A percentile compares a stretch with the other conserved stretches of the same genome.
phyloP scores from a whole-genome alignment of 2,329 filamentous ascomycete species.

The Lachnellula cervina region DNA sequence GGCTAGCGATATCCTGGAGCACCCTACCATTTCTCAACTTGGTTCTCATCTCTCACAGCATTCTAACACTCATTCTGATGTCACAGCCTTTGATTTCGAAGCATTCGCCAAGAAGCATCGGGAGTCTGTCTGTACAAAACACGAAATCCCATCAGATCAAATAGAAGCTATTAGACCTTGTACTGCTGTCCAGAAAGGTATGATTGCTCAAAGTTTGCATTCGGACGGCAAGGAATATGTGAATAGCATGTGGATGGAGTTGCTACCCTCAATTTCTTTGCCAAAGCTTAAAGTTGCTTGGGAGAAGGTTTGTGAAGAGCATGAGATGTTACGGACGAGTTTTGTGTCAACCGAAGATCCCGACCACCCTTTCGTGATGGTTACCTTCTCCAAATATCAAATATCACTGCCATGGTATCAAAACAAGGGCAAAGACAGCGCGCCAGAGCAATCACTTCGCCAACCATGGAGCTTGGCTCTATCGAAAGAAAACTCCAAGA shows the following conservation, averaged over 20 bases:
- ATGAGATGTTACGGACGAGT: constrained; percentile 72
- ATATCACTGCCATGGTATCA: constrained; percentile 38
- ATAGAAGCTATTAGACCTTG: constrained; percentile 67
- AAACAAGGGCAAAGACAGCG: constrained; percentile 8
- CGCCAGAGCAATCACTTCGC: constrained; percentile 8
- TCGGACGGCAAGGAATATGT: constrained; percentile 68
- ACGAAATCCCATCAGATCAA: constrained; percentile 15
- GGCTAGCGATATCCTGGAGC: constrained; percentile 70
- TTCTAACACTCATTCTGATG: not conserved
- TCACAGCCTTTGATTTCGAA: constrained; percentile 41
- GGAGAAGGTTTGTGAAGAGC: constrained; percentile 45
- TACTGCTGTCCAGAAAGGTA: constrained; percentile 73
- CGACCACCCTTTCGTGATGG: constrained; percentile 66
- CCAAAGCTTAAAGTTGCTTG: constrained; percentile 53
- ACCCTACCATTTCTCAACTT: constrained; percentile 40
- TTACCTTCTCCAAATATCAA: constrained; percentile 47
- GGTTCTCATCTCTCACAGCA: constrained; percentile 15
- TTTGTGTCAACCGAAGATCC: constrained; percentile 60
- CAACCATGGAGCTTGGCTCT: constrained; percentile 28
- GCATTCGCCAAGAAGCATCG: constrained; percentile 45
- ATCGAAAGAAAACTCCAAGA: constrained; percentile 1
- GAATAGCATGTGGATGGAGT: constrained; percentile 59
- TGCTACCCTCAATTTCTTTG: constrained; percentile 39
- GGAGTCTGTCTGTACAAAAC: constrained; percentile 22
- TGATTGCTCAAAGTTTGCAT: constrained; percentile 69